Percentiles rank a stretch among this genome's conserved stretches.
These are phyloP conservation scores for Penicillium sp. DNA, from an alignment of 2,329 filamentous ascomycete species.

Conservation along the genomic window DNA sequence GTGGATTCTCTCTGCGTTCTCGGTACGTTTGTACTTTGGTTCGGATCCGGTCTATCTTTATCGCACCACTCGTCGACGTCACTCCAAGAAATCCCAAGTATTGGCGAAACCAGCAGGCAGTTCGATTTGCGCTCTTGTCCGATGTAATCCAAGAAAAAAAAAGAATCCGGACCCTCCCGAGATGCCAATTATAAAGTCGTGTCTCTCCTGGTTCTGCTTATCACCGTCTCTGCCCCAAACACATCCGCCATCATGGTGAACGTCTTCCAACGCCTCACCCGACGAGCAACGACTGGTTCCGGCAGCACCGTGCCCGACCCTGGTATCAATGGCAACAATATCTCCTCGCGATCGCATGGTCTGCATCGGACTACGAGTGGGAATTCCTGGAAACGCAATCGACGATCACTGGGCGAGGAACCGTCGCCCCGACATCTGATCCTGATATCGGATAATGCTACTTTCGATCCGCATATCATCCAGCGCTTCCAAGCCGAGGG, in stretches of 20 bases:
- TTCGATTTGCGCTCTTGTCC: constrained; percentile 10
- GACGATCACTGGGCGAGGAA: constrained; percentile 12
- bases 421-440: constrained; percentile 28
- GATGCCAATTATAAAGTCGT: background rate
- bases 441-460: constrained; percentile 31
- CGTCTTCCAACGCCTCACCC: constrained; percentile 21
- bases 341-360: constrained; percentile 4
- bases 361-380: constrained; percentile 16
- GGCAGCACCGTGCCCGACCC: constrained; percentile 2
- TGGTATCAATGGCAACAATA: constrained; percentile 1
- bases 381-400: constrained; percentile 17
- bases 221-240: background rate
- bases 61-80: constrained; percentile 21
- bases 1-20: background rate
- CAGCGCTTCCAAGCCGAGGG: constrained; percentile 60
- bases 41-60: constrained; percentile 6
- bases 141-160: constrained; percentile 10
- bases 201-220: background rate
- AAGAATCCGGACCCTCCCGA: background rate
- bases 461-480: constrained; percentile 55
- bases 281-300: constrained; percentile 20
- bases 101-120: constrained; percentile 14
- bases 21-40: background rate
- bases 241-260: constrained; percentile 19
- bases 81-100: constrained; percentile 15